These are phyloP conservation scores for Oidium heveae DNA, from an alignment of 2,329 filamentous ascomycete genomes.

Conservation along the genomic window DNA sequence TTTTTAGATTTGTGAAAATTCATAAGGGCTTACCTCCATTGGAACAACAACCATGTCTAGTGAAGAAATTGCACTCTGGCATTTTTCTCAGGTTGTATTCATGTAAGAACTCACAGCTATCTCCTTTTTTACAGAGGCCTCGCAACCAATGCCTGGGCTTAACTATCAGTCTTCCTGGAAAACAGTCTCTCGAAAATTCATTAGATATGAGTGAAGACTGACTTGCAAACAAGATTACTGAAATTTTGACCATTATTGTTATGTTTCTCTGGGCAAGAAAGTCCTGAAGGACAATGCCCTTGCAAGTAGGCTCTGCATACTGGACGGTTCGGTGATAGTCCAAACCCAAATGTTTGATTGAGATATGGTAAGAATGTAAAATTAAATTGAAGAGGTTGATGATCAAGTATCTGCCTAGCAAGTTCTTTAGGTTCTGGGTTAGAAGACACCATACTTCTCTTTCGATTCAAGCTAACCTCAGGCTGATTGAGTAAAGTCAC, in stretches of 20 bases:
- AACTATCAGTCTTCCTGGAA: no score
- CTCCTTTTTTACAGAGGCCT: slow-evolving; percentile 90
- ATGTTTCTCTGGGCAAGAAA: slow-evolving; percentile 59
- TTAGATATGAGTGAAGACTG: no score
- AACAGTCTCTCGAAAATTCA: no score
- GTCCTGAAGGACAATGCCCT: slow-evolving; percentile 67
- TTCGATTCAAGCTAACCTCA: no score
- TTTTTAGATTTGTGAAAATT: neutral
- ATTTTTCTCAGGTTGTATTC: slow-evolving; percentile 97
- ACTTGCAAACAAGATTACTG: slow-evolving; percentile 71
- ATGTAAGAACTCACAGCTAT: slow-evolving; percentile 91
- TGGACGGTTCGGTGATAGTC: slow-evolving; percentile 52
- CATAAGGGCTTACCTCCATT: slow-evolving; percentile 32
- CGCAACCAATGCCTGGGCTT: slow-evolving; percentile 53
- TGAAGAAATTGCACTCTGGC: slow-evolving; percentile 95
- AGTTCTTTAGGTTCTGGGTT: slow-evolving; percentile 11
- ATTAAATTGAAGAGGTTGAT: slow-evolving; percentile 29
- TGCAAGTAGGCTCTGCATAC: slow-evolving; percentile 68
- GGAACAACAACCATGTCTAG: slow-evolving; percentile 77
- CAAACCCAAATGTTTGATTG: slow-evolving; percentile 59
- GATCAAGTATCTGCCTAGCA: slow-evolving; percentile 25
- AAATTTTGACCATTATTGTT: slow-evolving; percentile 1
- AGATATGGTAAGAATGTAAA: slow-evolving; percentile 80
- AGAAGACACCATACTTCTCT: slow-evolving; percentile 2
- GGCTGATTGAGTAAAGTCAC: no score